A percentile compares a stretch with the other conserved stretches of the same genome.
Conservation (phyloP, 2,329 filamentous ascomycete species). For the Ascochyta koolunga region DNA sequence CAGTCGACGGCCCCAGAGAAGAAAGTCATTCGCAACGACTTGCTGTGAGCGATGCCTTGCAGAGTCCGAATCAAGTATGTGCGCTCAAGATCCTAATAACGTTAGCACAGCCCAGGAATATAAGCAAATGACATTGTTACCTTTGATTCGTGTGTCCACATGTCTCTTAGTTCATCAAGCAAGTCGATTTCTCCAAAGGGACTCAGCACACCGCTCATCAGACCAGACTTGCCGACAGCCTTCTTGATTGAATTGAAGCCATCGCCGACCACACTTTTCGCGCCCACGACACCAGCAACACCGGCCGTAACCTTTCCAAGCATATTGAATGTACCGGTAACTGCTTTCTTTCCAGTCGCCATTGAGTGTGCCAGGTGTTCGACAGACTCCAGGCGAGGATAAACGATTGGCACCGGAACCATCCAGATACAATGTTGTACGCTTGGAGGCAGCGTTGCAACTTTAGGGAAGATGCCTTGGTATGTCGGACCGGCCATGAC, state of each 20-base stretch:
- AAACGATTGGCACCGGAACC: conserved; percentile 87
- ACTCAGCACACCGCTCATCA: conserved; percentile 95
- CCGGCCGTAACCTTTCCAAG: conserved; percentile 94
- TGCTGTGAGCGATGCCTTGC: conserved; percentile 93
- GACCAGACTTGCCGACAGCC: conserved; percentile 89
- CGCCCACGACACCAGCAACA: conserved; percentile 92
- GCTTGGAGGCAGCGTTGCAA: conserved; percentile 85
- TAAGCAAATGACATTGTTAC: conserved; percentile 46
- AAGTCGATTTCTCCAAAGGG: conserved; percentile 97
- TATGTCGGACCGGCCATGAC: conserved; percentile 97
- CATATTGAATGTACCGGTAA: conserved; percentile 95
- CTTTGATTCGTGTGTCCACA: conserved; percentile 98
- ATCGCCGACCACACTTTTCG: conserved; percentile 88
- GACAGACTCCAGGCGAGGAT: conserved; percentile 87
- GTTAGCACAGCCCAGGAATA: conserved; percentile 11
- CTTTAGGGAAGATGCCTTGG: conserved; percentile 94
- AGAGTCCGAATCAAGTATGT: conserved; percentile 96
- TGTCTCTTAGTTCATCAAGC: conserved; percentile 89
- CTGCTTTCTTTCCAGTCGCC: conserved; percentile 92
- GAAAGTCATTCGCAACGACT: conserved; percentile 96
- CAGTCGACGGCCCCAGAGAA: conserved; percentile 90
- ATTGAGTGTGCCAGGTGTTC: conserved; percentile 91
- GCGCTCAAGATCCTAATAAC: conserved; percentile 77
- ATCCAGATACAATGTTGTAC: conserved; percentile 98
- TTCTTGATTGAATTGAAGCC: conserved; percentile 96